Percentiles rank a stretch among this genome's conserved stretches.
Evolutionary conservation across 306 rosid species (phyloP).

Genomic region (Senna siamea): DNA sequence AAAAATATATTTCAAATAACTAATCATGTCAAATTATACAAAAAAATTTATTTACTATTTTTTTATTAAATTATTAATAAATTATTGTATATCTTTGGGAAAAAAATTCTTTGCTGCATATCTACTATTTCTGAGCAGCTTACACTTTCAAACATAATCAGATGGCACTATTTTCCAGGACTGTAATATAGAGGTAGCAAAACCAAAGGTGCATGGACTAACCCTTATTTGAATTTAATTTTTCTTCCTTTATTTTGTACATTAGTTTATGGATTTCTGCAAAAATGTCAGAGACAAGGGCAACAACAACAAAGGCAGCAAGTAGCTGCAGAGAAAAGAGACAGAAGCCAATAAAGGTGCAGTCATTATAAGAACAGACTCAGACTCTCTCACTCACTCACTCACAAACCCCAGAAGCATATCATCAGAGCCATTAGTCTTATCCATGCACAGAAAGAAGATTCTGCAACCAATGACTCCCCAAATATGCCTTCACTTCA

Average conservation of each 20-base stretch:
- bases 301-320: neutral
- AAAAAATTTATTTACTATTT: too few species aligned
- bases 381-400: neutral
- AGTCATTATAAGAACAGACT: conserved; percentile 7
- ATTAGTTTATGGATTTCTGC: neutral
- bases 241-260: conserved; percentile 15
- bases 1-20: too few species aligned
- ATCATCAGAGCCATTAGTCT: conserved; percentile 19
- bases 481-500: neutral
- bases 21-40: too few species aligned
- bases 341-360: conserved; percentile 7
- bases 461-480: conserved; percentile 5
- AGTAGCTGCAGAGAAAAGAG: neutral
- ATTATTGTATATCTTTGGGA: too few species aligned
- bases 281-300: conserved; percentile 9
- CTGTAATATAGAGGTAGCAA: neutral
- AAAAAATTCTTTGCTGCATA: too few species aligned
- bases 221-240: conserved; percentile 17
- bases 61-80: too few species aligned
- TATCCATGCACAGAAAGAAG: conserved; percentile 18
- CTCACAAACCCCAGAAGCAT: conserved; percentile 4
- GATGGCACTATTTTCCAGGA: conserved; percentile 18
- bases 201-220: neutral
- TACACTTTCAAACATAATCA: neutral
- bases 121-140: neutral